These are phyloP conservation scores for Urtica urens DNA, from an alignment of 306 rosid species.

Conservation along the genomic window DNA sequence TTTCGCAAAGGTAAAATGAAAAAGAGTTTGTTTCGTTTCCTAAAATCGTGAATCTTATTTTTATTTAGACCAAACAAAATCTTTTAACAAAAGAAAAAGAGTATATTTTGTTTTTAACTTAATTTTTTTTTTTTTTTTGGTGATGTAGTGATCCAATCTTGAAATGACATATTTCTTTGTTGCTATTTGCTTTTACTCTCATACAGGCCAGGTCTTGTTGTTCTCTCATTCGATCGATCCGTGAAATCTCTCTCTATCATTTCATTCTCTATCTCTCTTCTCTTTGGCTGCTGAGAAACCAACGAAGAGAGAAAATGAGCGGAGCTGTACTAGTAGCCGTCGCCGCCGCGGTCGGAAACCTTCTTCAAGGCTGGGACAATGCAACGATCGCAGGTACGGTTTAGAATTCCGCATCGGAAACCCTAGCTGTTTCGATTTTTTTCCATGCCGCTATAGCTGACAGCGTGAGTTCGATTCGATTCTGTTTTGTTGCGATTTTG, in stretches of 20 bases:
- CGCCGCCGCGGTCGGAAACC: slow-evolving; percentile 88
- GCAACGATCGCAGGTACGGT: slow-evolving; percentile 85
- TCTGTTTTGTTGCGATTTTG: background rate
- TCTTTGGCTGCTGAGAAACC: background rate
- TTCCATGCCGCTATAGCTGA: too few relatives aligned
- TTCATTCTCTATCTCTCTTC: background rate
- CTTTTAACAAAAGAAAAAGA: too few relatives aligned
- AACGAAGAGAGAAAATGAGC: slow-evolving; percentile 33
- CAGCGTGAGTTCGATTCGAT: background rate
- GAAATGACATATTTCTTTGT: too few relatives aligned
- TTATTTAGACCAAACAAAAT: too few relatives aligned
- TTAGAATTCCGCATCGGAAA: background rate
- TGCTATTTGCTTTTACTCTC: too few relatives aligned
- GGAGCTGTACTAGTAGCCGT: slow-evolving; percentile 73
- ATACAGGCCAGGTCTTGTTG: too few relatives aligned
- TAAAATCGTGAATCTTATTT: too few relatives aligned
- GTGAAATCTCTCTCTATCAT: slow-evolving; percentile 2
- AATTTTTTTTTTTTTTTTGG: too few relatives aligned
- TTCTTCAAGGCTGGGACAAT: slow-evolving; percentile 91
- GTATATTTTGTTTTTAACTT: too few relatives aligned
- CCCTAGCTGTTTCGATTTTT: slow-evolving; percentile 13
- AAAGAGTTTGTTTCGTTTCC: background rate
- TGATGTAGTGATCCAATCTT: too few relatives aligned
- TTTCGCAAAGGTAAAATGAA: background rate
- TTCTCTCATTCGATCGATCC: too few relatives aligned